Percentiles rank a stretch among this genome's conserved stretches.
These are phyloP conservation scores for Cymbopogon flexuosus DNA, from an alignment of 202 grass and related monocot species.

Conservation along the genomic window DNA sequence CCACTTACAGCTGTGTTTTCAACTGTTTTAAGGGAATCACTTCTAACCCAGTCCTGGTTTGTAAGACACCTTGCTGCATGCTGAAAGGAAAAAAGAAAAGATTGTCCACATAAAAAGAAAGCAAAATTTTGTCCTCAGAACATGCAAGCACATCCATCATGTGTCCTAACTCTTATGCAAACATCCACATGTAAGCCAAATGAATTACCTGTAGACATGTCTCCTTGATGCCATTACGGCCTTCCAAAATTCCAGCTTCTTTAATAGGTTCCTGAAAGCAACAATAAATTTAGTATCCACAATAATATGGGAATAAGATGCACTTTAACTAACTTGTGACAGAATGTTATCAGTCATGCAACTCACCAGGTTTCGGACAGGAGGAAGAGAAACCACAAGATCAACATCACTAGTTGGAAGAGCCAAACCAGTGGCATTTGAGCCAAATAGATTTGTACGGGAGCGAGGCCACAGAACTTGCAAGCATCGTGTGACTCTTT, in stretches of 20 bases:
- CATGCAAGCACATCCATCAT: slow-evolving; percentile 16
- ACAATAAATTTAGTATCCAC: slow-evolving; percentile 19
- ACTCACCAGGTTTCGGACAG: slow-evolving; percentile 94
- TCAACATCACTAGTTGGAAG: slow-evolving; percentile 97
- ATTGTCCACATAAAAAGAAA: neutral
- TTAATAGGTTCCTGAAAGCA: slow-evolving; percentile 91
- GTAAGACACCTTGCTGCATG: slow-evolving; percentile 92
- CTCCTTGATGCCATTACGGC: slow-evolving; percentile 97
- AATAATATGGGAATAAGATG: slow-evolving; percentile 8
- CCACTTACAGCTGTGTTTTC: slow-evolving; percentile 94
- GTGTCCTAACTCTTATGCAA: neutral
- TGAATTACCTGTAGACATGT: slow-evolving; percentile 88
- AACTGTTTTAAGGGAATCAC: slow-evolving; percentile 94
- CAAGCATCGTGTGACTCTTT: slow-evolving; percentile 82
- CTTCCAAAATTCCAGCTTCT: slow-evolving; percentile 99
- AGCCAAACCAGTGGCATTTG: slow-evolving; percentile 92
- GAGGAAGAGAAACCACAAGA: slow-evolving; percentile 91
- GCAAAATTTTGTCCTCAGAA: neutral
- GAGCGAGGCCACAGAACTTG: slow-evolving; percentile 96
- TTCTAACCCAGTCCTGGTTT: slow-evolving; percentile 98
- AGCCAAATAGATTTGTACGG: slow-evolving; percentile 90
- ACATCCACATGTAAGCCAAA: slow-evolving; percentile 4
- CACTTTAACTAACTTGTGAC: slow-evolving; percentile 28
- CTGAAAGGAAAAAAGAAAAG: slow-evolving; percentile 41
- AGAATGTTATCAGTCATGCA: slow-evolving; percentile 15